These are phyloP conservation scores for Colletotrichum paranaense DNA, from an alignment of 2,329 filamentous ascomycete genomes.

Conservation along the genomic window DNA sequence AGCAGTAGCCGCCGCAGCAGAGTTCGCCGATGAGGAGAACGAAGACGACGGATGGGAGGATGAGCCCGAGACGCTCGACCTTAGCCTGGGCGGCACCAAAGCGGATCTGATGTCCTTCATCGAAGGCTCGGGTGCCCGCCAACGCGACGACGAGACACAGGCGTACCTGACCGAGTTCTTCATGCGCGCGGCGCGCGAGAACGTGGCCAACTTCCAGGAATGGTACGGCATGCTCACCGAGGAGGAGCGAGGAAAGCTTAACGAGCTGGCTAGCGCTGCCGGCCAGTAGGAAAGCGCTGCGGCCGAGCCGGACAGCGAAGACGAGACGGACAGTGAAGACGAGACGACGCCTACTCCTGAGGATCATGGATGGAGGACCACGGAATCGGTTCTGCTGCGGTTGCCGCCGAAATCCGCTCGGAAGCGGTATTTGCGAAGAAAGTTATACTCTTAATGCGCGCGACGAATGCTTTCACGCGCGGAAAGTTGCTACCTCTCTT, in stretches of 20 bases:
- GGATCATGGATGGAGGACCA: neutral
- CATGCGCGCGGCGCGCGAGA: slow-evolving; percentile 65
- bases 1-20: slow-evolving; percentile 64
- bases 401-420: slow-evolving; percentile 23
- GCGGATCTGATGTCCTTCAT: slow-evolving; percentile 84
- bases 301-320: neutral
- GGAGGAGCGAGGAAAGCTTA: slow-evolving; percentile 67
- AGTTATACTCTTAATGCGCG: slow-evolving; percentile 23
- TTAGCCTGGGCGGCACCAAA: slow-evolving; percentile 76
- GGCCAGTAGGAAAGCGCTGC: slow-evolving; percentile 38
- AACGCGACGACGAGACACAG: slow-evolving; percentile 91
- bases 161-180: slow-evolving; percentile 88
- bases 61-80: slow-evolving; percentile 79
- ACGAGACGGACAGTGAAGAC: slow-evolving; percentile 2
- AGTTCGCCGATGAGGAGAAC: slow-evolving; percentile 70
- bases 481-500: neutral
- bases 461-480: neutral
- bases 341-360: neutral
- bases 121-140: slow-evolving; percentile 69
- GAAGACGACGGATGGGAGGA: slow-evolving; percentile 93
- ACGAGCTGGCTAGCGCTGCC: slow-evolving; percentile 58
- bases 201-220: slow-evolving; percentile 65
- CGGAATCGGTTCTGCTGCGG: slow-evolving; percentile 24
- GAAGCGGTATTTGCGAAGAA: slow-evolving; percentile 31
- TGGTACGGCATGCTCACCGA: slow-evolving; percentile 68